A percentile compares a stretch with the other conserved stretches of the same genome.
These are phyloP conservation scores for Pythium chondricola DNA, from an alignment of 352 stramenopile genomes.

Conservation along the genomic window DNA sequence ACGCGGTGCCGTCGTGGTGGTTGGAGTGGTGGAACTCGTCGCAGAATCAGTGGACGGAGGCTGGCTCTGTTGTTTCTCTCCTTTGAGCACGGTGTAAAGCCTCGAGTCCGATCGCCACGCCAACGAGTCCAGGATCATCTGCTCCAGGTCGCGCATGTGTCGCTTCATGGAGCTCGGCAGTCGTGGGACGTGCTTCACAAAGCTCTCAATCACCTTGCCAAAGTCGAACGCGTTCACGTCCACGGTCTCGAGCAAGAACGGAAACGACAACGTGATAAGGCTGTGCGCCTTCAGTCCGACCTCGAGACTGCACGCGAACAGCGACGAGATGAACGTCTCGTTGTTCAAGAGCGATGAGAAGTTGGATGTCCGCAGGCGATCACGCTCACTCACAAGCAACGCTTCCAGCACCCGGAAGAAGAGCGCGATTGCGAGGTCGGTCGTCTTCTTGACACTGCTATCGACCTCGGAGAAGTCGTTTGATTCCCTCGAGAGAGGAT, in stretches of 20 bases:
- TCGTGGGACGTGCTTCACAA: constrained; percentile 74
- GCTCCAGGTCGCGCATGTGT: constrained; percentile 82
- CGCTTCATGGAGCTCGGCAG: constrained; percentile 73
- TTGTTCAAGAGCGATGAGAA: constrained; percentile 81
- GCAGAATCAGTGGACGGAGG: constrained; percentile 3
- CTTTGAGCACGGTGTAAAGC: constrained; percentile 56
- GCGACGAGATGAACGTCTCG: constrained; percentile 63
- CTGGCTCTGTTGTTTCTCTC: constrained; percentile 15
- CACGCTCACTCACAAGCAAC: constrained; percentile 58
- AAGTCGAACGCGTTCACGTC: constrained; percentile 84
- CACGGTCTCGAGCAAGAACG: constrained; percentile 66
- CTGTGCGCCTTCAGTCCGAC: constrained; percentile 82
- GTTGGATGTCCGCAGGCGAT: constrained; percentile 59
- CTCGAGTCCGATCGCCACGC: constrained; percentile 70
- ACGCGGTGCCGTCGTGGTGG: constrained; percentile 14
- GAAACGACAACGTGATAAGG: constrained; percentile 81
- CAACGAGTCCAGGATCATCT: constrained; percentile 74
- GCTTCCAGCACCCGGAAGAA: constrained; percentile 82
- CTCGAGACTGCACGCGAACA: constrained; percentile 82
- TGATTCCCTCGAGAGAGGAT: background rate
- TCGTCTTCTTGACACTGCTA: constrained; percentile 68
- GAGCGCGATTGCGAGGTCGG: constrained; percentile 54
- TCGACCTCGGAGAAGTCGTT: constrained; percentile 49
- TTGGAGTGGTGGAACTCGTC: background rate
- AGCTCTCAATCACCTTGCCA: constrained; percentile 82